Evolutionary conservation across 495 filamentous ascomycete genomes (phyloP), one percentile per base, ranked within the genome.

Genomic region (Lasiosphaeria miniovina): DNA sequence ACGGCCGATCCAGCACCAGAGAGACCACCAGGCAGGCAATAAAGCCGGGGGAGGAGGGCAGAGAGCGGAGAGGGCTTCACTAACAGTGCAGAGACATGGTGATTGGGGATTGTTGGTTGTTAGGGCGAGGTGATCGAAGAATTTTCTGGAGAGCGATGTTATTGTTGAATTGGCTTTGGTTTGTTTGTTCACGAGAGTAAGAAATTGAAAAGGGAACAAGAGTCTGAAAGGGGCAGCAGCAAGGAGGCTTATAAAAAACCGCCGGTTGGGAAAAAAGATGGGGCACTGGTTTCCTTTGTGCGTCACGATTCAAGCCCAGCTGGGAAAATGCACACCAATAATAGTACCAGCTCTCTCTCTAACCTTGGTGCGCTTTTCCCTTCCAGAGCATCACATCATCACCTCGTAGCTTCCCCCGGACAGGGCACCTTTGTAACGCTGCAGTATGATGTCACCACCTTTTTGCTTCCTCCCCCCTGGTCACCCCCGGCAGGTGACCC

Each of bases 41-140:
- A n/a, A 49, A 5, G 46, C 36, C 36, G 36, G 32, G 61, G 11
- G 40, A 40, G 33, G 12, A 12, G 49, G 53, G 14, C 46, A 2
- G 24, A 24, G 24, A 24, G 24, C 24, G 24, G 24, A 2, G 24
- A 24, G 24, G 24, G 24, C 24, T 24, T 33, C 50, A 80, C 81
- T 71, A 65, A 84, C 81, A 84, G 67, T 82, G 78, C 55, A 84
- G 79, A 80, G 80, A 82, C 81, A 84, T 84, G 72, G 62, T 81
- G 69, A 58, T 61, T 53, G 31, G 4, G 17, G 31, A 17, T 53
- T 53, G 17, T 33, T 61, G 34, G 57, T 52, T 45, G 51, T 45
- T 57, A 15, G 46, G 32, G 51, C 32, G 51, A 12, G 59, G 36
- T 49, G 31, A 36, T 45, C 45, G 48, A 45, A 50, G 45, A 57